Base-by-base conservation (phyloP, 441 rosid genomes). In the Euphorbia celastroides region DNA sequence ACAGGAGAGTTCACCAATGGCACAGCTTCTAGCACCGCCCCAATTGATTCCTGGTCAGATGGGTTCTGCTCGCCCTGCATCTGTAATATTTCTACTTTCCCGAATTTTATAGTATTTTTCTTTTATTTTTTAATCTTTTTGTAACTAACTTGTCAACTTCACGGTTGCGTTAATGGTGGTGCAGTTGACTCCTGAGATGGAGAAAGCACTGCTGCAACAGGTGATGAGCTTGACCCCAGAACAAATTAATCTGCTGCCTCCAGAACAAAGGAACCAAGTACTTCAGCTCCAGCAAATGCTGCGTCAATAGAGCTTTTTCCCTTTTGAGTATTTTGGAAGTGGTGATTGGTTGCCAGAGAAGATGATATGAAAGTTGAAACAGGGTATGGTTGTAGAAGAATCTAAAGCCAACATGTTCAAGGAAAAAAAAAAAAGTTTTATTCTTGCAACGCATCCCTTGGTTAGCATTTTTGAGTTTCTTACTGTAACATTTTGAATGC, bases 181-280 rank as follows among this genome's bases (percentile, higher is more conserved):
- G 72, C 73, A 93, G 99, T 77, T 93, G 85, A 86, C 88, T 42
- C 84, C 96, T 32, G 97, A 91, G 70, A 93, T 84, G 97, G 97
- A 91, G 90, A 85, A 89, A 83, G 92, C 93, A 19, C 80, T 91
- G 63, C 93, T 94, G 72, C 97, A 91, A 66, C 96, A 89, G 81
- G 97, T 91, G 67, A 91, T 89, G 97, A 94, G 97, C 83, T 85
- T 94, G 57, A 91, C 97, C 11, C 96, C 84, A 14, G 99, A 94
- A 54, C 96, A 91, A 81, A 91, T 94, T 48, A 88, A 83, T 82
- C 81, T 82, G 44, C 79, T 94, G 69, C 97, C 99, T 60, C 87
- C 87, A 23, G 99, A 88, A 62, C 97, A 89, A 70, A 83, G 99
- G 72, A 85, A 78, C 68, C 99, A 91, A 83, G 96, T 91, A 79